phyloP scores from a whole-genome alignment of 2,329 filamentous ascomycete species.

The Zalaria obscura region DNA sequence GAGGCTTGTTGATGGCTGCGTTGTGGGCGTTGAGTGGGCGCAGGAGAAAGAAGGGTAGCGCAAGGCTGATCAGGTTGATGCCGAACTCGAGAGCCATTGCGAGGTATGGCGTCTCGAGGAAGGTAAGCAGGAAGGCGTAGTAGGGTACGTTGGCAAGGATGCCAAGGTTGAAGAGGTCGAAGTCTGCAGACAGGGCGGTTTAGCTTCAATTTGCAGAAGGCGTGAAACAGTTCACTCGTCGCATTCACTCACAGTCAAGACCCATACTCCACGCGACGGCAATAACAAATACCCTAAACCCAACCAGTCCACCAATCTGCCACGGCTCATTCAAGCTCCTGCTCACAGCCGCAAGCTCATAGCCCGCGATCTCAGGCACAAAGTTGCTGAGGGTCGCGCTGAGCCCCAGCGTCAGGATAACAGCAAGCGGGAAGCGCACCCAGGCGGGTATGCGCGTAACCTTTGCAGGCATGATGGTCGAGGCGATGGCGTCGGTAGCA shows the following conservation, averaged over 20 bases:
- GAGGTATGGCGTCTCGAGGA: conserved; percentile 55
- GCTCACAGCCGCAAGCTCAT: conserved; percentile 54
- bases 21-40: conserved; percentile 55
- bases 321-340: conserved; percentile 47
- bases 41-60: conserved; percentile 61
- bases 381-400: conserved; percentile 52
- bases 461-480: not conserved
- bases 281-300: conserved; percentile 50
- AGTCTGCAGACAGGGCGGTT: conserved; percentile 13
- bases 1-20: conserved; percentile 27
- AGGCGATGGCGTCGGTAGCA: not conserved
- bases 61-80: conserved; percentile 56
- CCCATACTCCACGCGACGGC: conserved; percentile 58
- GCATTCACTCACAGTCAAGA: conserved; percentile 48
- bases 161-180: conserved; percentile 29
- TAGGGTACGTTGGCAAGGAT: conserved; percentile 62
- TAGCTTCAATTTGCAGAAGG: not conserved
- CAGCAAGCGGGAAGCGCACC: conserved; percentile 27
- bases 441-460: not conserved
- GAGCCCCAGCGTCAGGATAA: conserved; percentile 44
- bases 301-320: conserved; percentile 43
- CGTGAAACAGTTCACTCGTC: not conserved
- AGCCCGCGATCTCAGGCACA: conserved; percentile 43
- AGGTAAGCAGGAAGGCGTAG: conserved; percentile 60
- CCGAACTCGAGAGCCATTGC: conserved; percentile 47